Conservation (phyloP, 163 green algal species). For the Scenedesmus sp. region DNA sequence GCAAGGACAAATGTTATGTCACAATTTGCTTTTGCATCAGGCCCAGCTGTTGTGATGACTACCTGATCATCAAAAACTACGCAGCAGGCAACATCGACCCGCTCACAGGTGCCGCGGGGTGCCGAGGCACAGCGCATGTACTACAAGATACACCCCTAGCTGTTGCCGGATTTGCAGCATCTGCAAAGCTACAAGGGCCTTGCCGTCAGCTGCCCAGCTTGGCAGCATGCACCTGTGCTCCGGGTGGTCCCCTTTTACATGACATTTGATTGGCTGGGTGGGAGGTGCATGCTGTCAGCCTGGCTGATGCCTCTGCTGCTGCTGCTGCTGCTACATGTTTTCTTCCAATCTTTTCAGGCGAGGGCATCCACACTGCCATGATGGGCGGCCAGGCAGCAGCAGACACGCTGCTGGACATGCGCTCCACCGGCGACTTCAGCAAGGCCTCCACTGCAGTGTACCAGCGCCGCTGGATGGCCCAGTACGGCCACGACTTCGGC, state of each 20-base stretch:
- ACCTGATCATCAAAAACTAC: slow-evolving; percentile 91
- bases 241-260: too few species aligned
- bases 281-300: not conserved
- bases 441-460: slow-evolving; percentile 58
- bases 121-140: too few species aligned
- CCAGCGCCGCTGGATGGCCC: slow-evolving; percentile 57
- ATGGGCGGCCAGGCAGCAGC: slow-evolving; percentile 90
- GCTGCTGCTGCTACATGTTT: not conserved
- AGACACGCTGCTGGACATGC: slow-evolving; percentile 85
- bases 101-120: slow-evolving; percentile 72
- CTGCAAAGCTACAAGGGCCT: too few species aligned
- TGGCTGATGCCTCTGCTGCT: not conserved
- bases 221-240: too few species aligned
- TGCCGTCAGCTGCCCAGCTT: too few species aligned
- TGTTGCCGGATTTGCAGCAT: too few species aligned
- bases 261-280: not conserved
- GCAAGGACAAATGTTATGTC: not conserved
- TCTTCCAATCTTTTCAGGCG: slow-evolving; percentile 39
- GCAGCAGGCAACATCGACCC: slow-evolving; percentile 93
- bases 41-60: slow-evolving; percentile 55
- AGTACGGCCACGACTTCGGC: slow-evolving; percentile 75
- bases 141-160: too few species aligned
- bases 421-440: slow-evolving; percentile 82
- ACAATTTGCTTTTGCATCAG: too few species aligned
- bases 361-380: slow-evolving; percentile 95